Evolutionary conservation across 441 rosid genomes (phyloP).

Genomic region (Dalechampia spathulata): DNA sequence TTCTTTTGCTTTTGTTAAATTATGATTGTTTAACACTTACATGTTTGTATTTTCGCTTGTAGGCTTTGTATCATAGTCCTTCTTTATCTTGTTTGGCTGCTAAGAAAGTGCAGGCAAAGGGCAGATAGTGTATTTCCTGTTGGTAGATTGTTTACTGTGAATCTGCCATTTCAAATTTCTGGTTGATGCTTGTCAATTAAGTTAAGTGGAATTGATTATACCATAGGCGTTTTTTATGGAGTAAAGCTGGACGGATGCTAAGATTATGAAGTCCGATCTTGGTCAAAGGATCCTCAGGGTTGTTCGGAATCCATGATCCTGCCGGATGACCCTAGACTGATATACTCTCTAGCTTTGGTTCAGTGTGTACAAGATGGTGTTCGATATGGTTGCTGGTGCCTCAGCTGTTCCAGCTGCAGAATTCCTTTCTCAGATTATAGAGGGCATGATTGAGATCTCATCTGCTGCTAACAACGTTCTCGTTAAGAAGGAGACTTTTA

Average conservation of each 20-base stretch:
- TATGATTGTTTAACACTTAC: background rate
- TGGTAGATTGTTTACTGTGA: background rate
- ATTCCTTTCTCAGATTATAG: slow-evolving; percentile 33
- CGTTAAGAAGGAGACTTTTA: slow-evolving; percentile 44
- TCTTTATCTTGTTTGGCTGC: background rate
- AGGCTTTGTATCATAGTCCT: slow-evolving; percentile 1
- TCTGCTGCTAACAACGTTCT: slow-evolving; percentile 34
- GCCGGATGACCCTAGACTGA: slow-evolving; percentile 14
- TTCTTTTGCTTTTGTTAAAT: background rate
- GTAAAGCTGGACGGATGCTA: slow-evolving; percentile 8
- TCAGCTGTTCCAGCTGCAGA: slow-evolving; percentile 37
- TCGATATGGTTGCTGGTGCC: slow-evolving; percentile 29
- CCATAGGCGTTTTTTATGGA: slow-evolving; percentile 2
- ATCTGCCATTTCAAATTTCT: background rate
- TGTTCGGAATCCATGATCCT: slow-evolving; percentile 3
- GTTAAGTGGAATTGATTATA: background rate
- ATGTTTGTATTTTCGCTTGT: background rate
- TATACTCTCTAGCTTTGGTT: slow-evolving; percentile 16
- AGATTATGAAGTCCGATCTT: slow-evolving; percentile 3
- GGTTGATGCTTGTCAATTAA: background rate
- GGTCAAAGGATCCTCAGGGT: slow-evolving; percentile 2
- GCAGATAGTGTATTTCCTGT: background rate
- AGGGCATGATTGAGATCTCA: slow-evolving; percentile 35
- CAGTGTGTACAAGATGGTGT: slow-evolving; percentile 27
- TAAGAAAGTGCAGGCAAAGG: slow-evolving; percentile 3